Evolutionary conservation across 805 yeast genomes (phyloP).

Genomic region (Isabelozyma gotoi): DNA sequence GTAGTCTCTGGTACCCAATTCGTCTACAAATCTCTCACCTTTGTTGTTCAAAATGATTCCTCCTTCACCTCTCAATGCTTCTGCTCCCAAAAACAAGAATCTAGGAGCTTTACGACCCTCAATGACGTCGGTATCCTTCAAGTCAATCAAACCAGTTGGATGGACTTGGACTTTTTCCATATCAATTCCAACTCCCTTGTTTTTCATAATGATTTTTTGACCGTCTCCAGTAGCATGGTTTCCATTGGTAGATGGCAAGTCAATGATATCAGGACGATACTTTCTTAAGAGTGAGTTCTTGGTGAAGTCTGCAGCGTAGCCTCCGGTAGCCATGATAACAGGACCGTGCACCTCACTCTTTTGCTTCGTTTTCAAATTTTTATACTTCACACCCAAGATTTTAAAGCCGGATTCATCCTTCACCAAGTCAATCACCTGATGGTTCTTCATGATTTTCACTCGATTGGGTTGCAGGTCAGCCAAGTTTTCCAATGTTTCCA

Average conservation of each 20-base stretch:
- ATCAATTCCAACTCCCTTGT: slow-evolving; percentile 57
- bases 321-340: slow-evolving; percentile 64
- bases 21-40: slow-evolving; percentile 61
- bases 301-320: slow-evolving; percentile 65
- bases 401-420: slow-evolving; percentile 23
- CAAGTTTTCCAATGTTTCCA: slow-evolving; percentile 49
- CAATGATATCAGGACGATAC: slow-evolving; percentile 57
- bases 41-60: slow-evolving; percentile 53
- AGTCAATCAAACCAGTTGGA: slow-evolving; percentile 63
- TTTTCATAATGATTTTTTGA: slow-evolving; percentile 50
- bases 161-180: slow-evolving; percentile 68
- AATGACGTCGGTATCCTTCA: slow-evolving; percentile 43
- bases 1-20: slow-evolving; percentile 58
- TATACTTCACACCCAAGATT: slow-evolving; percentile 31
- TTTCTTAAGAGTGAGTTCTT: slow-evolving; percentile 51
- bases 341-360: slow-evolving; percentile 47
- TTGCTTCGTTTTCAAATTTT: slow-evolving; percentile 29
- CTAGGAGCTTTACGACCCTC: slow-evolving; percentile 41
- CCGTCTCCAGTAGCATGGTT: slow-evolving; percentile 66
- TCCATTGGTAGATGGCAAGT: slow-evolving; percentile 61
- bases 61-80: slow-evolving; percentile 66
- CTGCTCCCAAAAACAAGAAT: slow-evolving; percentile 62
- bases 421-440: slow-evolving; percentile 45
- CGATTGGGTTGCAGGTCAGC: slow-evolving; percentile 45
- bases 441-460: slow-evolving; percentile 37